phyloP scores from a whole-genome alignment of 2,329 filamentous ascomycete genomes.

The Plenodomus biglobosus region DNA sequence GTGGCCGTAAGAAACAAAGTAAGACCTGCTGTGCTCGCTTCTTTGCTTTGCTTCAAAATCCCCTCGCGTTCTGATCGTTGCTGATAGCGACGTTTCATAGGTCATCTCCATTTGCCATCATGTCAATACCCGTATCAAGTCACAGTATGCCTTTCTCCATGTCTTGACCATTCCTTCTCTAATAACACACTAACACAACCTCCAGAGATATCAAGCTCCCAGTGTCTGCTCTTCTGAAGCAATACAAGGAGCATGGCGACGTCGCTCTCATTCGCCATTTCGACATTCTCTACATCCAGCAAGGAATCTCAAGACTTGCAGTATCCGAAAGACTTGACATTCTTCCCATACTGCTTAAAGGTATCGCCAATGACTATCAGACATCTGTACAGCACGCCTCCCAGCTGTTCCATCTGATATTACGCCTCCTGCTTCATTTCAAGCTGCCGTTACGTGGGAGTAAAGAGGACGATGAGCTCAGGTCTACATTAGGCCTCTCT shows the following conservation, averaged over 20 bases:
- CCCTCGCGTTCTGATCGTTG: conserved; percentile 15
- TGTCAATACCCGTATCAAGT: conserved; percentile 65
- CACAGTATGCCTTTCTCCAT: conserved; percentile 46
- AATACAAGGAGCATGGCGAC: conserved; percentile 75
- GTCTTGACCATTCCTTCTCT: background rate
- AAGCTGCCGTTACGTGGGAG: conserved; percentile 74
- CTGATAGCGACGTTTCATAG: conserved; percentile 42
- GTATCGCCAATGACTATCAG: conserved; percentile 62
- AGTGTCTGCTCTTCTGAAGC: conserved; percentile 78
- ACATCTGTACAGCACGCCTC: conserved; percentile 59
- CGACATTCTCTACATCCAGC: conserved; percentile 85
- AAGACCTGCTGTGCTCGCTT: conserved; percentile 7
- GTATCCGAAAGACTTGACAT: conserved; percentile 67
- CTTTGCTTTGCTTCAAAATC: background rate
- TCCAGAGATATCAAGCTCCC: conserved; percentile 69
- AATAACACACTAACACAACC: conserved; percentile 11
- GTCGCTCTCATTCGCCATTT: conserved; percentile 80
- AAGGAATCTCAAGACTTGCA: conserved; percentile 68
- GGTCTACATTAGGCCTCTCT: conserved; percentile 65
- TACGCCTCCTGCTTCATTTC: conserved; percentile 72
- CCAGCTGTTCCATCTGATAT: conserved; percentile 77
- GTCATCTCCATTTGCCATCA: conserved; percentile 72
- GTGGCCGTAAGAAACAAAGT: conserved; percentile 78
- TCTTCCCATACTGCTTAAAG: conserved; percentile 68
- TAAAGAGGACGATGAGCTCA: conserved; percentile 72